Percentiles rank a stretch among this genome's conserved stretches.
These are phyloP conservation scores for Ophiostoma himal-ulmi DNA, from an alignment of 2,329 filamentous ascomycete genomes.

Conservation along the genomic window DNA sequence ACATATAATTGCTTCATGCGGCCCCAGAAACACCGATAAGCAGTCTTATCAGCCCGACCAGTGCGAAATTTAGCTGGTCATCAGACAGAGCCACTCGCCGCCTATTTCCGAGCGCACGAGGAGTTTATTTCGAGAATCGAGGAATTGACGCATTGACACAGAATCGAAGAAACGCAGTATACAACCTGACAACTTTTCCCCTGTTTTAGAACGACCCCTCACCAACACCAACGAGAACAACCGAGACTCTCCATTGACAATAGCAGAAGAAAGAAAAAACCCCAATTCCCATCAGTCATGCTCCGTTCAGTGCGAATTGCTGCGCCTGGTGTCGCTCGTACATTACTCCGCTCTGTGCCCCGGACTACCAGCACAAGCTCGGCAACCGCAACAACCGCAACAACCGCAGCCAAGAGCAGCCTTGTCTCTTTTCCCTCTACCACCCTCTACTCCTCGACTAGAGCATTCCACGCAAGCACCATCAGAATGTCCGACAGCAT, in stretches of 20 bases:
- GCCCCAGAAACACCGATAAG: background rate
- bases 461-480: constrained; percentile 23
- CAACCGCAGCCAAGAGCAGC: constrained; percentile 13
- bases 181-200: background rate
- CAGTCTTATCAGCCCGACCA: background rate
- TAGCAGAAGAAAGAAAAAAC: constrained; percentile 9
- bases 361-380: constrained; percentile 20
- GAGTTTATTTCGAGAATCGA: constrained; percentile 8
- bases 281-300: constrained; percentile 19
- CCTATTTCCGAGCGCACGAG: constrained; percentile 4
- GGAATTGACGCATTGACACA: constrained; percentile 7
- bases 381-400: background rate
- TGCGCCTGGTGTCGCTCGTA: constrained; percentile 18
- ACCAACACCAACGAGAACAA: constrained; percentile 16
- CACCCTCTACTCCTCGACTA: constrained; percentile 4
- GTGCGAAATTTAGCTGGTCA: constrained; percentile 1
- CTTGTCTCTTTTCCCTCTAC: constrained; percentile 6
- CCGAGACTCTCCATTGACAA: background rate
- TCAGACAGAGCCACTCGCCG: background rate
- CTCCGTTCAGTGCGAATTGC: constrained; percentile 24
- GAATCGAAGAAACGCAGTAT: background rate
- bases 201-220: constrained; percentile 7
- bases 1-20: background rate
- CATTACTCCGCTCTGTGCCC: constrained; percentile 20
- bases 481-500: constrained; percentile 29